Base-by-base conservation (phyloP, 164 flowering plant genomes). In the Taxillus chinensis region DNA sequence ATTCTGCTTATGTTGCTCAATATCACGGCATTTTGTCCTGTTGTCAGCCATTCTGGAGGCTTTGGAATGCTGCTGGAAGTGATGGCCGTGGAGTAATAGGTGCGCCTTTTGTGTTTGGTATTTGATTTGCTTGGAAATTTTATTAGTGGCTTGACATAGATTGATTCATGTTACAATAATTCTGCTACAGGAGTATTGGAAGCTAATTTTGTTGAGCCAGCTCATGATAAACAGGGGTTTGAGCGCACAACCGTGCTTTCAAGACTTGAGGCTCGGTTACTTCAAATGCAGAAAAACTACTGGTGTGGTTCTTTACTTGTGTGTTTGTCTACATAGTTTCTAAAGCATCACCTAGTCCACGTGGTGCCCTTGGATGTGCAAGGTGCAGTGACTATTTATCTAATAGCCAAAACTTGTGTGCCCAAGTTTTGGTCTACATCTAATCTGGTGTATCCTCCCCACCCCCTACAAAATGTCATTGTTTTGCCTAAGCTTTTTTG, bases 201-300 rank as follows among this genome's bases (percentile, higher is more conserved):
- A 74, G 96, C 99, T 45, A 87, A 95, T 72, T 95, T 95, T 80
- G 90, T 91, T 53, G 97, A 95, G 69, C 99, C 99, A 61, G 99
- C 99, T 64, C 99, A 95, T 77, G 97, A 95, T 74, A 95, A 91
- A 68, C 99, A 95, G 65, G 96, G 96, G 1, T 95, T 95, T 86
- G 99, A 95, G 78, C 88, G 96, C 9, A 95, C 99, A 9, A 83
- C 77, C 39, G 95, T 87, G 62, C 92, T 91, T 65, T 68, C 92
- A 61, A 82, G 96, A 64, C 95, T 95, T 37, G 96, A 91, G 75
- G 60, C 76, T 57, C 68, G 78, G 43, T 62, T 93, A 54, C 50
- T 80, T 45, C 79, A 83, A 40, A 79, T 93, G 84, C 98, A 93
- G 66, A 90, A 83, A 61, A 70, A 39, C 39, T 93, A 88, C 73